phyloP scores from a whole-genome alignment of 805 yeast genomes.

The Lachancea thermotolerans region DNA sequence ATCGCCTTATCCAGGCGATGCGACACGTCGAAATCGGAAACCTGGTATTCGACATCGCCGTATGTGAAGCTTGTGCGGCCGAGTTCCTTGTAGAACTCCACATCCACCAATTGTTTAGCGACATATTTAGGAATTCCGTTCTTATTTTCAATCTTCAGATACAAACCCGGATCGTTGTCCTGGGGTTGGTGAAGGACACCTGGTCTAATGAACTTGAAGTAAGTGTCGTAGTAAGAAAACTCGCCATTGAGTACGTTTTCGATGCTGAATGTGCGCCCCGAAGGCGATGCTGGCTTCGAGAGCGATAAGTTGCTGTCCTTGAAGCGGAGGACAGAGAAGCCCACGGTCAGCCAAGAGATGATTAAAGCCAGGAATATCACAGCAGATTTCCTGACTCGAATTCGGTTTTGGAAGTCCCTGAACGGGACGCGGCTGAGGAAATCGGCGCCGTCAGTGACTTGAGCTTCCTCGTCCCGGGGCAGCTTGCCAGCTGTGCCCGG shows the following conservation, averaged over 20 bases:
- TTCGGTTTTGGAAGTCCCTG: not conserved
- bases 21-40: slow-evolving; percentile 41
- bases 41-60: slow-evolving; percentile 34
- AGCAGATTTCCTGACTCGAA: not conserved
- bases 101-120: slow-evolving; percentile 31
- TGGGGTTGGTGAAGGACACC: slow-evolving; percentile 17
- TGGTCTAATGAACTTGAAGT: slow-evolving; percentile 25
- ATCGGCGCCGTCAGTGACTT: not conserved
- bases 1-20: slow-evolving; percentile 44
- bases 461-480: not conserved
- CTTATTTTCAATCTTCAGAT: slow-evolving; percentile 18
- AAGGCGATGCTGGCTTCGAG: not conserved
- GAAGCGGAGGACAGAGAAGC: slow-evolving; percentile 1
- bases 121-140: slow-evolving; percentile 14
- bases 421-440: not conserved
- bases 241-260: slow-evolving; percentile 22
- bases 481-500: not conserved
- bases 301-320: not conserved
- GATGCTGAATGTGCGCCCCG: slow-evolving; percentile 12
- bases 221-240: slow-evolving; percentile 17
- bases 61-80: slow-evolving; percentile 35
- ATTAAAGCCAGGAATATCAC: not conserved
- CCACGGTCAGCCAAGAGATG: slow-evolving; percentile 1
- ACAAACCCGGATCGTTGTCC: slow-evolving; percentile 41
- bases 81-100: slow-evolving; percentile 13